Evolutionary conservation across 805 yeast species (phyloP), one percentile per base, ranked within the genome.

Genomic region (Cyberlindnera euphorbiiphila): DNA sequence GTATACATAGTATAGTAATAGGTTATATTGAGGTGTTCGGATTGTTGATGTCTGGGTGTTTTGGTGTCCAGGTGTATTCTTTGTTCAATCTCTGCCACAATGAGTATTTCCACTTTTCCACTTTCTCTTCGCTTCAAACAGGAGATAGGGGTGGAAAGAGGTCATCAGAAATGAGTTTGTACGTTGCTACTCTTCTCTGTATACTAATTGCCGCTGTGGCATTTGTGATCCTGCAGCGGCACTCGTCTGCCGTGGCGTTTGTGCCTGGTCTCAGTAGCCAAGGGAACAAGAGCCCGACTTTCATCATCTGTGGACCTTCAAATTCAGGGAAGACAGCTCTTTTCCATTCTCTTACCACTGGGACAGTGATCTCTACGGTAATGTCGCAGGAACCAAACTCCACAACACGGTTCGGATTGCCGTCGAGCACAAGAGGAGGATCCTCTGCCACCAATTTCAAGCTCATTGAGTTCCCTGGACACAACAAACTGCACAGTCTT

Each of bases 381-480:
- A 72, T 66, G 29, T 74, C 82, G 0, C 74, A 72, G 43, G 73
- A 67, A 35, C 66, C 72, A n/a, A 74, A 66, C 50, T 39, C 53
- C 17, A 59, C 61, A 6, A 63, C 59, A 7, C 46, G 51, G 9
- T 60, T 68, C 36, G 48, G 55, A 33, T 49, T 77, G n/a, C 74
- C 75, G 9, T 53, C 61, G 6, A 61, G 61, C 2, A 55, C 60
- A 4, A 56, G 43, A 8, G 46, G 37, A 4, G 14, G 32, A 5
- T 33, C 41, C 4, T 26, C 35, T 6, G 29, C 43, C 15, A 68
- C 59, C 41, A 61, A 52, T 39, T 71, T 65, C 53, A 75, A 71
- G 43, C 58, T 89, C 26, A 69, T 82, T 35, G 98, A 91, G 53
- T 78, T 78, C 45, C 98, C 98, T 2, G 96, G 97, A n/a, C 88